These are phyloP conservation scores for Raphanus raphanistrum DNA, from an alignment of 345 rosid species.

Conservation along the genomic window DNA sequence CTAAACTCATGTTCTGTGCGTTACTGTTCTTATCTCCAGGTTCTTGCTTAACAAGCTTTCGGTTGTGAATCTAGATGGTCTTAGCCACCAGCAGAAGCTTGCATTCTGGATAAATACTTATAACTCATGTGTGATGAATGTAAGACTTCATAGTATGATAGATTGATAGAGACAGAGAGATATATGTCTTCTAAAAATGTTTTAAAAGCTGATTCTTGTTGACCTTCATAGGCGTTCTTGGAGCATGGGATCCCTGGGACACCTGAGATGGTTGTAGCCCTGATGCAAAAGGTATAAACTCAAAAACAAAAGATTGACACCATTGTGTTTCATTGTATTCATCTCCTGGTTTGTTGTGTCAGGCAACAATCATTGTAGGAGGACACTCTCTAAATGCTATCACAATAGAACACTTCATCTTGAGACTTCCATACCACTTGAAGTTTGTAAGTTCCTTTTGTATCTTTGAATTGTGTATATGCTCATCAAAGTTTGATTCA, in stretches of 20 bases:
- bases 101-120: slow-evolving; percentile 96
- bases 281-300: slow-evolving; percentile 77
- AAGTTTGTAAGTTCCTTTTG: slow-evolving; percentile 61
- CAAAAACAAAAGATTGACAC: slow-evolving; percentile 3
- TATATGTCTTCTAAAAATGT: not conserved
- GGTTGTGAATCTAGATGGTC: slow-evolving; percentile 59
- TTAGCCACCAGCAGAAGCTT: slow-evolving; percentile 88
- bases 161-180: too few species aligned
- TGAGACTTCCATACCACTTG: slow-evolving; percentile 88
- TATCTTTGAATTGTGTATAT: not conserved
- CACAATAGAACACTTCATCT: slow-evolving; percentile 87
- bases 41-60: slow-evolving; percentile 73
- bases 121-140: slow-evolving; percentile 87
- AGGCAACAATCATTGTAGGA: slow-evolving; percentile 80
- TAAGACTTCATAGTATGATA: slow-evolving; percentile 34
- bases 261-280: slow-evolving; percentile 74
- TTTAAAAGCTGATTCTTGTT: not conserved
- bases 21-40: slow-evolving; percentile 44
- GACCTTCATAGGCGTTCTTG: slow-evolving; percentile 59
- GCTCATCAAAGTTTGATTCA: not conserved
- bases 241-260: slow-evolving; percentile 77
- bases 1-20: slow-evolving; percentile 16
- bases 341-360: slow-evolving; percentile 17
- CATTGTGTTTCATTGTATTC: not conserved
- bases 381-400: slow-evolving; percentile 75